phyloP scores from a whole-genome alignment of 495 filamentous ascomycete genomes.

The Penicillium atrosanguineum region DNA sequence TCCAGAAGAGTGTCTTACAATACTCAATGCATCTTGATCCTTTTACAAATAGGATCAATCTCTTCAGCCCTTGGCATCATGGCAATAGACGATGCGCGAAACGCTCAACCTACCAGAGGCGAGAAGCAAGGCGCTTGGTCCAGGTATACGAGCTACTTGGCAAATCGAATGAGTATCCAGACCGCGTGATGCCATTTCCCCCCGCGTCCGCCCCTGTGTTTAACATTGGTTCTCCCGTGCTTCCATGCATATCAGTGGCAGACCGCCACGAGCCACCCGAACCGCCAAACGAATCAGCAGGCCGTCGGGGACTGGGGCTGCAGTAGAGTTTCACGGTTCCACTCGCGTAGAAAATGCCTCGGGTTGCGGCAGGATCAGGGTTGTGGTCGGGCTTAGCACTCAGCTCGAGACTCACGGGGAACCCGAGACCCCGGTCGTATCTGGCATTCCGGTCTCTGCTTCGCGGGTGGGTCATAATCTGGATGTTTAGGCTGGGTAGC shows the following conservation, averaged over 20 bases:
- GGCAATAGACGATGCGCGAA: background rate
- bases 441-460: background rate
- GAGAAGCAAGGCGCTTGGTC: background rate
- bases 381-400: background rate
- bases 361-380: background rate
- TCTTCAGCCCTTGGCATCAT: background rate
- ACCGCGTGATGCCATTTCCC: slow-evolving; percentile 13
- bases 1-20: slow-evolving; percentile 1
- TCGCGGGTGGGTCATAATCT: background rate
- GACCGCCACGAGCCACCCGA: slow-evolving; percentile 17
- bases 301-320: background rate
- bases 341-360: slow-evolving; percentile 5
- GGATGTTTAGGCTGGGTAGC: background rate
- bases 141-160: background rate
- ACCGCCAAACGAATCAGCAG: slow-evolving; percentile 6
- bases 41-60: background rate
- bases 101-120: background rate
- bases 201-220: background rate
- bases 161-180: background rate
- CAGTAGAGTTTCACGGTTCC: slow-evolving; percentile 3
- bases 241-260: slow-evolving; percentile 33
- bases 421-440: background rate
- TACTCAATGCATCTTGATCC: background rate
- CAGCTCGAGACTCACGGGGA: background rate
- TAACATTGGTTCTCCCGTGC: slow-evolving; percentile 28